Evolutionary conservation across 176 grass and related monocot genomes (phyloP).

Genomic region (Olyra latifolia): DNA sequence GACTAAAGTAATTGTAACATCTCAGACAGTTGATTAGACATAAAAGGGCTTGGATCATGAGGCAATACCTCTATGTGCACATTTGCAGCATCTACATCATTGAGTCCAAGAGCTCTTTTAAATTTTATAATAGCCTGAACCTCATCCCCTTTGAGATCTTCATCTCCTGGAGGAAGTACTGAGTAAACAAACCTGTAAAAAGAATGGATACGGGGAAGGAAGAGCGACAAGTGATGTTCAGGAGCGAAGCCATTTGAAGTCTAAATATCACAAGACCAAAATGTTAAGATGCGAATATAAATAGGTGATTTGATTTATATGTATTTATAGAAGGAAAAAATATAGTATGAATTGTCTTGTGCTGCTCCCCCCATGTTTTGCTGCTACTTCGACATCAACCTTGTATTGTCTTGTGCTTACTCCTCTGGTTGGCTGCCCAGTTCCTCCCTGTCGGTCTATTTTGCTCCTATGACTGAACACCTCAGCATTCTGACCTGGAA

Average conservation of each 20-base stretch:
- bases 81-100: constrained; percentile 95
- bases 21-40: constrained; percentile 22
- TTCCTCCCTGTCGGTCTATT: too few species aligned
- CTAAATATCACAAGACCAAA: constrained; percentile 7
- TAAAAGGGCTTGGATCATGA: constrained; percentile 24
- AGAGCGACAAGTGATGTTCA: constrained; percentile 27
- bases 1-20: constrained; percentile 22
- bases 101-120: constrained; percentile 82
- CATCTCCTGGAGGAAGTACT: constrained; percentile 75
- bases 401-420: too few species aligned
- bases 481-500: too few species aligned
- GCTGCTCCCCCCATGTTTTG: too few species aligned
- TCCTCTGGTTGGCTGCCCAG: too few species aligned
- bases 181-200: constrained; percentile 77
- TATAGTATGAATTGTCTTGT: too few species aligned
- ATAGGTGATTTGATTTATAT: neutral
- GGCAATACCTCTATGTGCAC: constrained; percentile 88
- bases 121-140: constrained; percentile 82
- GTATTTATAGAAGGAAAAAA: neutral
- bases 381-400: too few species aligned
- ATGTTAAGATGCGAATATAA: constrained; percentile 1
- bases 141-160: constrained; percentile 86
- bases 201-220: constrained; percentile 41
- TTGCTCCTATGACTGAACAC: too few species aligned
- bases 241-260: neutral